These are phyloP conservation scores for Heliophila coronopifolia DNA, from an alignment of 441 rosid species.

Conservation along the genomic window DNA sequence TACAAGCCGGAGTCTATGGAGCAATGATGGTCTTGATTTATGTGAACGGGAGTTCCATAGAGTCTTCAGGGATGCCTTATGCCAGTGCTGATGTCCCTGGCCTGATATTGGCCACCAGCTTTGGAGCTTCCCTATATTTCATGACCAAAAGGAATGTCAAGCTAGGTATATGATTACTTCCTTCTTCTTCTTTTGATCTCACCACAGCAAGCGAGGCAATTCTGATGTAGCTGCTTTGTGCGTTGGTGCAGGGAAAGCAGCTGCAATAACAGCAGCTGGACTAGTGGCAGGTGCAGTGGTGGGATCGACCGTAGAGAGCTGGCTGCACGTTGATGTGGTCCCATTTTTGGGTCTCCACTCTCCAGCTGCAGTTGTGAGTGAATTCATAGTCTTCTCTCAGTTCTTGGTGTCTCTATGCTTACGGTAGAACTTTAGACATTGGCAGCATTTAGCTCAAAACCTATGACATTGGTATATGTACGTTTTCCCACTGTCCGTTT, in stretches of 20 bases:
- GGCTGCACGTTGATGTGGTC: conserved; percentile 89
- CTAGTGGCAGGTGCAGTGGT: conserved; percentile 85
- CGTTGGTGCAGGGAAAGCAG: conserved; percentile 67
- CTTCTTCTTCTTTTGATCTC: conserved; percentile 6
- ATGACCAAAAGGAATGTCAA: conserved; percentile 75
- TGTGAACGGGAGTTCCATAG: conserved; percentile 56
- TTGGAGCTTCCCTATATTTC: conserved; percentile 89
- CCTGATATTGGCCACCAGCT: conserved; percentile 65
- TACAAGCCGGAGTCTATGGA: conserved; percentile 89
- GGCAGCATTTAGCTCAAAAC: conserved; percentile 11
- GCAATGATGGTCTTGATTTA: conserved; percentile 76
- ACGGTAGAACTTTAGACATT: conserved; percentile 38
- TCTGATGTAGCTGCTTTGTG: conserved; percentile 7
- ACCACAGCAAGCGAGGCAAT: not conserved
- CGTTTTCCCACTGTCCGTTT: no score
- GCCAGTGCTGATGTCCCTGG: conserved; percentile 84
- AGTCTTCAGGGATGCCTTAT: conserved; percentile 38
- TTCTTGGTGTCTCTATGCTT: conserved; percentile 77
- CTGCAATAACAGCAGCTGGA: conserved; percentile 68
- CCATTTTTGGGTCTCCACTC: conserved; percentile 81
- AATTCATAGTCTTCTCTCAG: conserved; percentile 76
- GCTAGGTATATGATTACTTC: conserved; percentile 47
- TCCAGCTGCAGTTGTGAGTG: conserved; percentile 80
- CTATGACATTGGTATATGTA: conserved; percentile 22
- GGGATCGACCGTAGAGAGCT: conserved; percentile 82